Evolutionary conservation across 1,139 yeast species (phyloP).

Genomic region (Eremothecium cymbalariae): DNA sequence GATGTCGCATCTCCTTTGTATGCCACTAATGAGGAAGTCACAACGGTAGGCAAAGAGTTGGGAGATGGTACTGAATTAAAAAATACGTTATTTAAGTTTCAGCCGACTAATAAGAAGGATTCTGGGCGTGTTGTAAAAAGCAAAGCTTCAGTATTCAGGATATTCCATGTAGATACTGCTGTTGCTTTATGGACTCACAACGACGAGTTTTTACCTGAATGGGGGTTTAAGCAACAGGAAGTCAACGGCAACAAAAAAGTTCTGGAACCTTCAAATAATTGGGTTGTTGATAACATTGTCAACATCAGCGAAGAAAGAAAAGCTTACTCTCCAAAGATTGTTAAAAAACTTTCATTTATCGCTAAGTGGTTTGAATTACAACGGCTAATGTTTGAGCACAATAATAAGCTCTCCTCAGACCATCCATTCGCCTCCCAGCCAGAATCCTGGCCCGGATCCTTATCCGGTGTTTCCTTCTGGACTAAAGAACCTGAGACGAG

Average conservation of each 20-base stretch:
- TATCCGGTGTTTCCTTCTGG: constrained; percentile 95
- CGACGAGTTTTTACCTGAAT: constrained; percentile 76
- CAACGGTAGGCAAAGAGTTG: constrained; percentile 55
- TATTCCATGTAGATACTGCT: constrained; percentile 75
- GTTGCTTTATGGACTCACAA: constrained; percentile 96
- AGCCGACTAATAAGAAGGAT: constrained; percentile 47
- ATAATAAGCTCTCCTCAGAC: constrained; percentile 74
- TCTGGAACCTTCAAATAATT: constrained; percentile 55
- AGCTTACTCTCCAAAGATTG: constrained; percentile 45
- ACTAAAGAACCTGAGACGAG: constrained; percentile 54
- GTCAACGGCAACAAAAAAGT: constrained; percentile 88
- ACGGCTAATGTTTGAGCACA: constrained; percentile 81
- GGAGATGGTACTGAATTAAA: constrained; percentile 52
- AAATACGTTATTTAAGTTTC: constrained; percentile 73
- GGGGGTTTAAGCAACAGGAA: constrained; percentile 91
- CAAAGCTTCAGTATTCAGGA: constrained; percentile 56
- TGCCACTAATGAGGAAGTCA: constrained; percentile 88
- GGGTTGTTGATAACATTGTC: constrained; percentile 72
- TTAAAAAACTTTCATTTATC: constrained; percentile 59
- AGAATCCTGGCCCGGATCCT: constrained; percentile 84
- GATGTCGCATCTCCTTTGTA: constrained; percentile 95
- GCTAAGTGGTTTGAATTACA: constrained; percentile 88
- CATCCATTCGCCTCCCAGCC: constrained; percentile 98
- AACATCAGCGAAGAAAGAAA: constrained; percentile 47
- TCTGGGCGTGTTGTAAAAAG: constrained; percentile 52